These are phyloP conservation scores for Onygenales sp. DNA, from an alignment of 2,329 filamentous ascomycete genomes.

Conservation along the genomic window DNA sequence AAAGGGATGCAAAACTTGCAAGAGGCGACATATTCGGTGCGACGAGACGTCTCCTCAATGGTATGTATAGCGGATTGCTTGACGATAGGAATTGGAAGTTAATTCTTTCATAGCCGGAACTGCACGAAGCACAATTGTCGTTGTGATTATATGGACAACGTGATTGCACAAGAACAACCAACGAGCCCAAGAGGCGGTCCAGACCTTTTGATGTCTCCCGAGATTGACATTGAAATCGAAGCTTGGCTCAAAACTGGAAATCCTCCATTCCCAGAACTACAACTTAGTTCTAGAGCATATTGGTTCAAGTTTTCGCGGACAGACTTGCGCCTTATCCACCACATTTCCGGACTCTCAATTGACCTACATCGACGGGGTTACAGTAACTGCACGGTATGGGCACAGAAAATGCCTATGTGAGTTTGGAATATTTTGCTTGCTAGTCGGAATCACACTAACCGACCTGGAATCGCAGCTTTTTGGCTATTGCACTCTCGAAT, in stretches of 20 bases:
- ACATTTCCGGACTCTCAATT: constrained; percentile 76
- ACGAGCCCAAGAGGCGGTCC: constrained; percentile 41
- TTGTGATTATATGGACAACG: constrained; percentile 92
- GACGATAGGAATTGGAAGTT: constrained; percentile 5
- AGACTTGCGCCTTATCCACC: constrained; percentile 81
- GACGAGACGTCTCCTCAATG: constrained; percentile 98
- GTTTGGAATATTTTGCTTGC: constrained; percentile 25
- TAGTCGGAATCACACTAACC: constrained; percentile 9
- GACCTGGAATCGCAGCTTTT: constrained; percentile 46
- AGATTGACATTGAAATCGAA: constrained; percentile 71
- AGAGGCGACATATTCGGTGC: constrained; percentile 92
- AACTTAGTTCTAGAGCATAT: constrained; percentile 64
- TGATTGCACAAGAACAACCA: constrained; percentile 43
- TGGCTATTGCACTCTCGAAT: constrained; percentile 71
- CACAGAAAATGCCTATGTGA: constrained; percentile 83
- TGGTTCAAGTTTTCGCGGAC: constrained; percentile 65
- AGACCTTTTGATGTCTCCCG: constrained; percentile 72
- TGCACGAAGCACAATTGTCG: constrained; percentile 98
- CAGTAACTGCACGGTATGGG: constrained; percentile 84
- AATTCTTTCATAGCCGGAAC: constrained; percentile 59
- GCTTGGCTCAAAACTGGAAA: constrained; percentile 75
- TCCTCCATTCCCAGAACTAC: constrained; percentile 76
- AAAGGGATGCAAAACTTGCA: constrained; percentile 97
- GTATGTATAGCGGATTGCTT: constrained; percentile 40
- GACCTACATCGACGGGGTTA: constrained; percentile 69